A percentile compares a stretch with the other conserved stretches of the same genome.
These are phyloP conservation scores for Priceomyces medius DNA, from an alignment of 805 yeast genomes.

Conservation along the genomic window DNA sequence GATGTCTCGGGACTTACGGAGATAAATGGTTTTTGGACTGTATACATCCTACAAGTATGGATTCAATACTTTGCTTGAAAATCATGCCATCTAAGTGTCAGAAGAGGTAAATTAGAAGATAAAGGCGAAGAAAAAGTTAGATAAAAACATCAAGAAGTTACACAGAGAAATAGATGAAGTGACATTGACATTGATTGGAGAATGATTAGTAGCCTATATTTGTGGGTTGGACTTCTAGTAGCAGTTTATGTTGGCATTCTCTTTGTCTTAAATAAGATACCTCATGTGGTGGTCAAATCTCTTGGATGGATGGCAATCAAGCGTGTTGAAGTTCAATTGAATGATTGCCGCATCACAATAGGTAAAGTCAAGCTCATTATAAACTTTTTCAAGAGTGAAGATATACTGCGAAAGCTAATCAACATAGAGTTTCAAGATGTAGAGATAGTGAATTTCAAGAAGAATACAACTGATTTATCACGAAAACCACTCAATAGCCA, in stretches of 20 bases:
- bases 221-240: constrained; percentile 5
- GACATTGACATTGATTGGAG: no score
- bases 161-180: no score
- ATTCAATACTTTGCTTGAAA: no score
- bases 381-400: constrained; percentile 20
- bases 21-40: no score
- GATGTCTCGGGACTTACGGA: no score
- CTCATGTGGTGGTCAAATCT: constrained; percentile 24
- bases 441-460: constrained; percentile 7
- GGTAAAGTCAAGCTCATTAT: constrained; percentile 19
- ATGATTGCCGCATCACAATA: constrained; percentile 15
- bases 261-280: constrained; percentile 22
- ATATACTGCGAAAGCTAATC: constrained; percentile 26
- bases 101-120: no score
- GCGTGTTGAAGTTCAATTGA: constrained; percentile 21
- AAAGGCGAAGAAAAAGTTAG: no score
- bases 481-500: neutral
- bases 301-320: constrained; percentile 31
- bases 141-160: no score
- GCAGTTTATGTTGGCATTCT: constrained; percentile 18
- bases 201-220: neutral
- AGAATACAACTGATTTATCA: neutral
- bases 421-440: constrained; percentile 26
- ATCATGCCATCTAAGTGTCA: no score
- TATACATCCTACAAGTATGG: no score